Conservation (phyloP, 139 green algal genomes). For the Haematococcus sp. region DNA sequence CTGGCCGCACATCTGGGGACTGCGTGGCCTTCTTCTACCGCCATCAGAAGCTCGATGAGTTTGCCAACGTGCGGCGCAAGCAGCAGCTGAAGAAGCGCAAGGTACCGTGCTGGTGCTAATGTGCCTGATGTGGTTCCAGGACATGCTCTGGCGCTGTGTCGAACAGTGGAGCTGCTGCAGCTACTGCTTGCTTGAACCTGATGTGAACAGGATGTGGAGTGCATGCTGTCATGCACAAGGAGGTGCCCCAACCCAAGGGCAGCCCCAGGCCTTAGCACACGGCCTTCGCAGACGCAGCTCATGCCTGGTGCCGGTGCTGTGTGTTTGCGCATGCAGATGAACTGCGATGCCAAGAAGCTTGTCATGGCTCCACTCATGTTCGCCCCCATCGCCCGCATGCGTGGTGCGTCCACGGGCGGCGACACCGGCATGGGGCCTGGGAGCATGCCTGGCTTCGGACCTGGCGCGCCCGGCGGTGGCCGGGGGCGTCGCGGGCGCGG, state of each 20-base stretch:
- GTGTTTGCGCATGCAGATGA: conserved; percentile 6
- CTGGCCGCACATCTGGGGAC: conserved; percentile 69
- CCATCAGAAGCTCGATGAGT: conserved; percentile 87
- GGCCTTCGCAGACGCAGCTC: too few species aligned
- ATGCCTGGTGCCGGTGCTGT: too few species aligned
- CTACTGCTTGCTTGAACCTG: background rate
- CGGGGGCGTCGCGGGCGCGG: too few species aligned
- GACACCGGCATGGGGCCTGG: too few species aligned
- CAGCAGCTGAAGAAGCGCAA: conserved; percentile 89
- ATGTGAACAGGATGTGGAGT: too few species aligned
- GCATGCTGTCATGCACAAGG: too few species aligned
- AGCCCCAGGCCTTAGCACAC: too few species aligned
- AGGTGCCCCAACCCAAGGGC: too few species aligned
- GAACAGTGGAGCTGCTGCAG: conserved; percentile 13
- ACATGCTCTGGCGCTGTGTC: background rate
- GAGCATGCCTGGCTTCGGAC: too few species aligned
- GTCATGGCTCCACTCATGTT: background rate
- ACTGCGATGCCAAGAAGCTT: conserved; percentile 5
- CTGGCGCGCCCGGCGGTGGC: too few species aligned
- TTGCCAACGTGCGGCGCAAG: conserved; percentile 76
- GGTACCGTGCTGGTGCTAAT: conserved; percentile 14
- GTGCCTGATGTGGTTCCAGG: background rate
- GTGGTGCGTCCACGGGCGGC: too few species aligned
- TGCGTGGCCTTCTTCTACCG: conserved; percentile 85
- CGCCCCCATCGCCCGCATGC: too few species aligned